Evolutionary conservation across 352 stramenopile species (phyloP).

Genomic region (Globisporangium paroecandrum): DNA sequence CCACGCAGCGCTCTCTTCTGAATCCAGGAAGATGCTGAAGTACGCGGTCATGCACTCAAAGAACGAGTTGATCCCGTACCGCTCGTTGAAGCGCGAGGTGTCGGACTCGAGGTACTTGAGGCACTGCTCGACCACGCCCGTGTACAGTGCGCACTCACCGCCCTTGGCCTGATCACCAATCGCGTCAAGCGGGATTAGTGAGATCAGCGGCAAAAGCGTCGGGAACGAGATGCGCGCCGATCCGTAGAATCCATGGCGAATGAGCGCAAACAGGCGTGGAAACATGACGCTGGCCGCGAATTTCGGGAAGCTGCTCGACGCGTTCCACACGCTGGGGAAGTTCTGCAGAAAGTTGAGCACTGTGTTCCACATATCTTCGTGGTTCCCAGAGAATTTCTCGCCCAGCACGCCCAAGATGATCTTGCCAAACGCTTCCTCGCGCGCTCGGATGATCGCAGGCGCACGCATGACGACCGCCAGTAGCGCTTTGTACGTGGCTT

Average conservation of each 20-base stretch:
- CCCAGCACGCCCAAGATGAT: conserved; percentile 62
- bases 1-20: conserved; percentile 29
- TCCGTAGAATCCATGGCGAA: conserved; percentile 76
- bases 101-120: conserved; percentile 67
- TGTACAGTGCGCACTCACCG: conserved; percentile 48
- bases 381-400: conserved; percentile 68
- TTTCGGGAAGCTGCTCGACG: conserved; percentile 44
- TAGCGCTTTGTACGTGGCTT: conserved; percentile 57
- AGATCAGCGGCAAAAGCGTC: conserved; percentile 67
- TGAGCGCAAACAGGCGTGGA: conserved; percentile 64
- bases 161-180: conserved; percentile 36
- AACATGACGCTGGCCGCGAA: conserved; percentile 61
- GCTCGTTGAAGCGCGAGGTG: conserved; percentile 49
- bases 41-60: conserved; percentile 74
- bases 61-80: conserved; percentile 51
- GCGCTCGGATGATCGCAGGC: conserved; percentile 34
- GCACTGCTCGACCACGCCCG: conserved; percentile 57
- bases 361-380: conserved; percentile 70
- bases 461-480: conserved; percentile 45
- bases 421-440: conserved; percentile 66
- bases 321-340: conserved; percentile 43
- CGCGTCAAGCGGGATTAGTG: conserved; percentile 61
- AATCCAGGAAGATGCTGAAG: conserved; percentile 62
- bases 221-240: conserved; percentile 66
- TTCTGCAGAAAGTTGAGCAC: conserved; percentile 69